phyloP scores from a whole-genome alignment of 1,139 yeast genomes.

The Pneumocystis canis region DNA sequence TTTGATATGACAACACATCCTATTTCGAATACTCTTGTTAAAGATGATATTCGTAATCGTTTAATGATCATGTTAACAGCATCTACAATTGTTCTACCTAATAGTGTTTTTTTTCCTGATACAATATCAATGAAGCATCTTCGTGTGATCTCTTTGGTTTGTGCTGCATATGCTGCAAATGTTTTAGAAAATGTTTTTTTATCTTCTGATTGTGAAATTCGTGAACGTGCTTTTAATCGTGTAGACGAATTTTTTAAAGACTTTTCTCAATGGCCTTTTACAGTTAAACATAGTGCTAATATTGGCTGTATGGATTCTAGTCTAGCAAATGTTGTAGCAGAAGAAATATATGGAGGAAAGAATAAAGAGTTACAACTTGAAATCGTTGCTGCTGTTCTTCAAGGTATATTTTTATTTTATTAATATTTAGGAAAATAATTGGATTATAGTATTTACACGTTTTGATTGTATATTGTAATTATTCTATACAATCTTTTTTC shows the following conservation, averaged over 20 bases:
- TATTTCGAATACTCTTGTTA: constrained; percentile 71
- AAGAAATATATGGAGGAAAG: constrained; percentile 44
- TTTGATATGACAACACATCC: constrained; percentile 99
- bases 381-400: constrained; percentile 68
- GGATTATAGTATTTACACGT: constrained; percentile 29
- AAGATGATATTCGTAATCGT: constrained; percentile 60
- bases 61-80: constrained; percentile 54
- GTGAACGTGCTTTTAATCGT: constrained; percentile 85
- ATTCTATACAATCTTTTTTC: background rate
- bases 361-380: constrained; percentile 64
- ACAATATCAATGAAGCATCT: constrained; percentile 55
- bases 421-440: background rate
- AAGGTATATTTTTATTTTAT: background rate
- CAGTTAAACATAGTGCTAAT: constrained; percentile 32
- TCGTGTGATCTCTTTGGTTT: constrained; percentile 67
- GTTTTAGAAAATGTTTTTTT: constrained; percentile 83
- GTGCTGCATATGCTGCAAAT: constrained; percentile 89
- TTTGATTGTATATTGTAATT: constrained; percentile 33
- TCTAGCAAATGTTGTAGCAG: constrained; percentile 49
- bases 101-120: constrained; percentile 46
- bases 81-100: constrained; percentile 41
- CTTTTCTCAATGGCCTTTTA: constrained; percentile 79
- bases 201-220: constrained; percentile 65
- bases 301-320: constrained; percentile 56
- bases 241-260: constrained; percentile 81